These are phyloP conservation scores for Clathrus columnatus DNA, from an alignment of 768 basidiomycete species.

Conservation along the genomic window DNA sequence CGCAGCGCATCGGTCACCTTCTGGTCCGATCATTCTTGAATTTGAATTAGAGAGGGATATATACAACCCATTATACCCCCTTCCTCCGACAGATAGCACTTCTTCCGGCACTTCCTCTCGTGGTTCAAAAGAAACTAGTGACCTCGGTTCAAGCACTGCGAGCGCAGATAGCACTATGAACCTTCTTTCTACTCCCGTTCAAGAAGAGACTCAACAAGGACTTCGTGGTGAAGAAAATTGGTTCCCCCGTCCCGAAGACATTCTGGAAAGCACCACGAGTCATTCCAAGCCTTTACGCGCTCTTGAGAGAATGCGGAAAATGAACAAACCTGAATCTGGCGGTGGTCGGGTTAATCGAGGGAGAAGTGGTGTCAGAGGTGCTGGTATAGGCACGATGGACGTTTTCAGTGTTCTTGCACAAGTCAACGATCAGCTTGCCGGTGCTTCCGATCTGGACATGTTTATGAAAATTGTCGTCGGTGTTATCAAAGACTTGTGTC, in stretches of 20 bases:
- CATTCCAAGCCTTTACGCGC: constrained; percentile 60
- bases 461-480: constrained; percentile 71
- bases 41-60: constrained; percentile 69
- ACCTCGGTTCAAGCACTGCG: neutral
- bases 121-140: constrained; percentile 1
- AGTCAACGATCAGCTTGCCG: constrained; percentile 71
- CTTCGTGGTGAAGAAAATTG: constrained; percentile 27
- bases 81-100: constrained; percentile 13
- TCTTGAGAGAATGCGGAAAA: constrained; percentile 55
- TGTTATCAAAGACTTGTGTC: constrained; percentile 66
- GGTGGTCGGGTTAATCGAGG: constrained; percentile 9
- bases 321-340: constrained; percentile 19
- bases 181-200: neutral
- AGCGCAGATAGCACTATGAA: neutral
- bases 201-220: neutral
- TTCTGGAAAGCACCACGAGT: constrained; percentile 64
- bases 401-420: constrained; percentile 62
- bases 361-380: constrained; percentile 16
- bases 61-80: constrained; percentile 62
- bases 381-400: constrained; percentile 60
- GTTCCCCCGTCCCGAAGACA: constrained; percentile 44
- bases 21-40: constrained; percentile 56
- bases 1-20: constrained; percentile 47
- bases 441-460: constrained; percentile 52
- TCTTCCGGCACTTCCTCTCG: constrained; percentile 7